phyloP scores from a whole-genome alignment of 2,329 filamentous ascomycete species.

The Aspergillus tubingensis region DNA sequence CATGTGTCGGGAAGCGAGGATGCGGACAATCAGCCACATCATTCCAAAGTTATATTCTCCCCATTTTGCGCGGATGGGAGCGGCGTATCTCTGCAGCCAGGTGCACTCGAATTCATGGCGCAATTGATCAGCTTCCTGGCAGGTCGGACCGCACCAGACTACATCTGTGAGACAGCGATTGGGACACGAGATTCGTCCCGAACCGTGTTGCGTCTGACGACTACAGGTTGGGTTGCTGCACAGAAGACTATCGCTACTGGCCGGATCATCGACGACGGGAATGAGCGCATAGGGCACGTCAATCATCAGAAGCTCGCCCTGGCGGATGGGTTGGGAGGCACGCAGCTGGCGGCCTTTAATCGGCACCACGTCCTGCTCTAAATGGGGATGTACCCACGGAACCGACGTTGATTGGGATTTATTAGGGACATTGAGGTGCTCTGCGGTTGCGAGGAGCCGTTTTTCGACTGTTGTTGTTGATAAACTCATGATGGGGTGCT shows the following conservation, averaged over 20 bases:
- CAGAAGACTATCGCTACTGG: conserved; percentile 24
- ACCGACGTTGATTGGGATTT: too few species aligned
- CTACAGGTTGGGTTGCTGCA: conserved; percentile 37
- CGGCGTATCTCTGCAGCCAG: conserved; percentile 31
- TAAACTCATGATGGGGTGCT: conserved; percentile 8
- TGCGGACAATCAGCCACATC: conserved; percentile 37
- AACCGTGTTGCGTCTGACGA: conserved; percentile 10
- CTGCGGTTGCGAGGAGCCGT: conserved; percentile 9
- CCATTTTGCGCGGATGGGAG: conserved; percentile 29
- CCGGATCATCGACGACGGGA: conserved; percentile 32
- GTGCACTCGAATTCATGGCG: conserved; percentile 35
- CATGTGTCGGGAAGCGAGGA: conserved; percentile 28
- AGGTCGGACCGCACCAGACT: conserved; percentile 30
- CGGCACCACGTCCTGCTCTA: conserved; percentile 29
- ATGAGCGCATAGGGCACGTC: conserved; percentile 36
- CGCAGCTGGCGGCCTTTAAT: conserved; percentile 37
- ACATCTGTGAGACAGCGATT: conserved; percentile 31
- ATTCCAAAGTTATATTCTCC: conserved; percentile 38
- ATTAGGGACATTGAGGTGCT: background rate
- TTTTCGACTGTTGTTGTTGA: conserved; percentile 1
- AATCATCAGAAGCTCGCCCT: conserved; percentile 30
- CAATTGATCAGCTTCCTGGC: conserved; percentile 22
- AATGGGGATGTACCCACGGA: conserved; percentile 32
- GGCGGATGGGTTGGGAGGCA: conserved; percentile 24
- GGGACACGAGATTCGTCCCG: conserved; percentile 20